A percentile compares a stretch with the other conserved stretches of the same genome.
phyloP scores from a whole-genome alignment of 148 eudicot species.

The Cornus kousa region DNA sequence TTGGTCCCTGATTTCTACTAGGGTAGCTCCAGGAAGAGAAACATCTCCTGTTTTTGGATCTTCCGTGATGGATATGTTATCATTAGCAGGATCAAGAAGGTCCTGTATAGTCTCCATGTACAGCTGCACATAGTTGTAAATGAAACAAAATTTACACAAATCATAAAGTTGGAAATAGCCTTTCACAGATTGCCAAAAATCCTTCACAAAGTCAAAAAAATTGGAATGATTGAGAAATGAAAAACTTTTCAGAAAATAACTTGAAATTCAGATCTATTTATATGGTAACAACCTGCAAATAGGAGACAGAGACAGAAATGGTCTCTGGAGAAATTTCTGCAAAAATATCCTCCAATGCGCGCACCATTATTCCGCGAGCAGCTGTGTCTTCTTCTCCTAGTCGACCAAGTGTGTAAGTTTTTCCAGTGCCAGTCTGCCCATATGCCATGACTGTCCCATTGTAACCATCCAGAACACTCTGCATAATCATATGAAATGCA shows the following conservation, averaged over 20 bases:
- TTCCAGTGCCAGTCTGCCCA: constrained; percentile 96
- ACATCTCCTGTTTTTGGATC: constrained; percentile 88
- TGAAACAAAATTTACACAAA: background rate
- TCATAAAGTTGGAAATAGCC: background rate
- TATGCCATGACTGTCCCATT: constrained; percentile 95
- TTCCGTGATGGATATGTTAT: constrained; percentile 73
- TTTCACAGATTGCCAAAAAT: background rate
- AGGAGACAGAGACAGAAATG: constrained; percentile 69
- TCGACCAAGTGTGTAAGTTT: constrained; percentile 83
- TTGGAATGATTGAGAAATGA: background rate
- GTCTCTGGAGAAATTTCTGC: constrained; percentile 56
- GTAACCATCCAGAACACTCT: constrained; percentile 93
- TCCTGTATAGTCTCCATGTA: constrained; percentile 96
- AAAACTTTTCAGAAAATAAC: background rate
- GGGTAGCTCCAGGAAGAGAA: constrained; percentile 75
- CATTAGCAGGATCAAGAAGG: constrained; percentile 82
- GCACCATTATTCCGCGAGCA: constrained; percentile 93
- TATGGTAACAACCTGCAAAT: constrained; percentile 62
- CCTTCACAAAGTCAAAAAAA: background rate
- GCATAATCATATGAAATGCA: constrained; percentile 19
- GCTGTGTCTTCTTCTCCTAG: constrained; percentile 88
- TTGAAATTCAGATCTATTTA: background rate
- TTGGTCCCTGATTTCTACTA: constrained; percentile 72
- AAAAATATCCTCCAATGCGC: constrained; percentile 91
- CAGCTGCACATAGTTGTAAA: constrained; percentile 44